Base-by-base conservation (phyloP, 805 yeast genomes). In the Saturnispora saitoi region DNA sequence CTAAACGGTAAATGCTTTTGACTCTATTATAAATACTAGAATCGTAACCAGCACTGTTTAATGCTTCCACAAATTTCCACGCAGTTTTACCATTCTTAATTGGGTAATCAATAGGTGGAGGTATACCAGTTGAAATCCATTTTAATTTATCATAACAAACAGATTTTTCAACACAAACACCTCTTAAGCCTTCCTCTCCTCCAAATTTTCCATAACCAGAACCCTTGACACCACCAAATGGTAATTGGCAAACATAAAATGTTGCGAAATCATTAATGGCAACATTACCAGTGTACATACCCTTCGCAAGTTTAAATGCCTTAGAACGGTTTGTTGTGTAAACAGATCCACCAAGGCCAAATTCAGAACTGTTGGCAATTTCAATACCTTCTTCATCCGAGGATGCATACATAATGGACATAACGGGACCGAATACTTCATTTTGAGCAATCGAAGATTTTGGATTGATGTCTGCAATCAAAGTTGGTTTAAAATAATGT, bases 251-350 rank as follows among this genome's bases (percentile, higher is more conserved):
- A 32, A 93, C 87, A 60, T 90, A 88, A 61, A 81, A 93, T 0
- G 98, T 91, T 7, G 98, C 99, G 71, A 93, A 93, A 69, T 93
- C 99, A 65, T 93, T 93, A 53, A 93, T 86, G 8, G 99, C 96
- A 42, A 93, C 95, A 61, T 90, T 93, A 22, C 99, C 99, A 39
- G 90, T 76, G 32, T 80, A 74, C 56, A 93, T 66, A 8, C 68
- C 63, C 56, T 80, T 72, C 11, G 90, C 86, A 29, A 88, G 78
- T 43, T 69, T 67, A 58, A 80, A 77, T 50, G 89, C 76, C 46
- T 74, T 76, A 6, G 63, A 57, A 61, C 77, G 76, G 57, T 76
- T 71, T 17, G 71, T 69, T 26, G 97, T 95, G 66, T 90, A 93
- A 0, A 93, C 84, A 0, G 98, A 86, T 12, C 86, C 84, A 12